Percentiles rank a stretch among this genome's conserved stretches.
These are phyloP conservation scores for Prunella vulgaris DNA, from an alignment of 257 asterid genomes.

Conservation along the genomic window DNA sequence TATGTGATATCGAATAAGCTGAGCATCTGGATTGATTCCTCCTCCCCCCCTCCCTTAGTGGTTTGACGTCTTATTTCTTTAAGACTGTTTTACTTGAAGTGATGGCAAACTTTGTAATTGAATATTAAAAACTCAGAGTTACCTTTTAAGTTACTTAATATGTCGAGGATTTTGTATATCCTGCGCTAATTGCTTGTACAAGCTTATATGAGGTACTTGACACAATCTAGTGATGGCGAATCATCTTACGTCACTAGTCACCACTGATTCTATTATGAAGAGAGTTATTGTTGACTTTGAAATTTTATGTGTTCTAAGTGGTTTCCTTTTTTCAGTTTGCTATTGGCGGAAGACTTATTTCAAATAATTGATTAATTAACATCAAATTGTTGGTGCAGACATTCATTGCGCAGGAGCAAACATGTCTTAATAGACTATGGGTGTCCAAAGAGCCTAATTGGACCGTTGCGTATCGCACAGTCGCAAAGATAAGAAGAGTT, in stretches of 20 bases:
- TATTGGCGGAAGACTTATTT: conserved; percentile 7
- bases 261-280: neutral
- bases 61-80: neutral
- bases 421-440: conserved; percentile 75
- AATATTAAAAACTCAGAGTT: neutral
- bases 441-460: conserved; percentile 54
- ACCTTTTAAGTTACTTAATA: neutral
- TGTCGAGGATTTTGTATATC: neutral
- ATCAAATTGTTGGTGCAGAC: conserved; percentile 51
- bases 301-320: neutral
- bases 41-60: neutral
- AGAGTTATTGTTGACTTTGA: conserved; percentile 2
- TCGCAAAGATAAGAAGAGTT: conserved; percentile 48
- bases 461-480: conserved; percentile 63
- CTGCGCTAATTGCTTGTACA: neutral
- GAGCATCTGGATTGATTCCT: neutral
- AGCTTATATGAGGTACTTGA: neutral
- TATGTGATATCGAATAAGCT: conserved; percentile 5
- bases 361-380: conserved; percentile 8
- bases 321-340: conserved; percentile 11
- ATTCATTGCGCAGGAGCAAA: conserved; percentile 91
- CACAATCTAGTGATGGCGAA: conserved; percentile 2
- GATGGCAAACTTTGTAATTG: neutral
- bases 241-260: neutral
- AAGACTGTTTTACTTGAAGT: neutral